A percentile compares a stretch with the other conserved stretches of the same genome.
These are phyloP conservation scores for Xylariaceae sp. DNA, from an alignment of 2,329 filamentous ascomycete species.

Conservation along the genomic window DNA sequence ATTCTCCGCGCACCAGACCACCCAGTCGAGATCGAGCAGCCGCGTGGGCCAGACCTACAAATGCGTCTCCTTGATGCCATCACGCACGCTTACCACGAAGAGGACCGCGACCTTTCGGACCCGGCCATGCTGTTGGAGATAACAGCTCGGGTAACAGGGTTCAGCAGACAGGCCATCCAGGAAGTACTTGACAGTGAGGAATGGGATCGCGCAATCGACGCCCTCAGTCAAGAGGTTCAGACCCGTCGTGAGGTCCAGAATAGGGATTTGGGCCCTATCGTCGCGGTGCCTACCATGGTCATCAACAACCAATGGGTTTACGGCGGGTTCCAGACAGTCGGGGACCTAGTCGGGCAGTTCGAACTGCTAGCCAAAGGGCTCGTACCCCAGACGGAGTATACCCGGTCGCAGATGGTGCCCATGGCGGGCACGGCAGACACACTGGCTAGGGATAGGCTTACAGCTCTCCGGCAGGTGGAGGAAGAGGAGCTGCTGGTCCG, in stretches of 20 bases:
- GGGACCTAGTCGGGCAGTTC: slow-evolving; percentile 64
- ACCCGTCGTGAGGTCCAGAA: slow-evolving; percentile 14
- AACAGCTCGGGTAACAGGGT: slow-evolving; percentile 16
- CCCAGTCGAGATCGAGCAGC: slow-evolving; percentile 10
- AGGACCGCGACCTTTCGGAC: slow-evolving; percentile 39
- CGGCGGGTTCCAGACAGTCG: slow-evolving; percentile 66
- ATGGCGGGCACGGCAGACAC: slow-evolving; percentile 13
- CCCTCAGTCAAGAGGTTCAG: slow-evolving; percentile 22
- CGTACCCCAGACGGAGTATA: slow-evolving; percentile 12
- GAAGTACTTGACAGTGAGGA: slow-evolving; percentile 23
- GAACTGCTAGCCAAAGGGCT: slow-evolving; percentile 43
- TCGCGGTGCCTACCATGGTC: slow-evolving; percentile 70
- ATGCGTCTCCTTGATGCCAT: slow-evolving; percentile 39
- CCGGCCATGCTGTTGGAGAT: slow-evolving; percentile 11
- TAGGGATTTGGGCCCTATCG: slow-evolving; percentile 39
- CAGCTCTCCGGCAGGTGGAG: too few relatives aligned
- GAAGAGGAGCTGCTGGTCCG: too few relatives aligned
- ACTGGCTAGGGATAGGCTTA: too few relatives aligned
- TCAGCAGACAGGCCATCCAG: slow-evolving; percentile 9
- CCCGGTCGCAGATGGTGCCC: slow-evolving; percentile 14
- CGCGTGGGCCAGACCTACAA: slow-evolving; percentile 32
- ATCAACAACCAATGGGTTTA: slow-evolving; percentile 66
- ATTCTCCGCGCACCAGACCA: slow-evolving; percentile 10
- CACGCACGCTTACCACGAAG: slow-evolving; percentile 40
- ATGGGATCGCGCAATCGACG: slow-evolving; percentile 34